Conservation (phyloP, 495 filamentous ascomycete genomes). For the Talaromyces proteolyticus region DNA sequence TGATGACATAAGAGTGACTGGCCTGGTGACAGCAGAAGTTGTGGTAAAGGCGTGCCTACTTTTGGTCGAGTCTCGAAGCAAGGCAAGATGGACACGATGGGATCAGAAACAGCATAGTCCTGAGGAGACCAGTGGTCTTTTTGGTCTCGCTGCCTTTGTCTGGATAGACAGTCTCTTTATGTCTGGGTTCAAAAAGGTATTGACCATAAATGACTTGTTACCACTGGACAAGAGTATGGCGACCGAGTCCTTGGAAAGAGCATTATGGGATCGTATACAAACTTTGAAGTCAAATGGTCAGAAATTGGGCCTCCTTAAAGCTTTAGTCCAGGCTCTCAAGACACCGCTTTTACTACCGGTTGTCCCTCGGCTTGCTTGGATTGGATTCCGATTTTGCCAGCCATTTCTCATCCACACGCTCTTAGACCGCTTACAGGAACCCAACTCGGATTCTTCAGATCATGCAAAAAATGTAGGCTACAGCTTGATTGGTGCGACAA, state of each 20-base stretch:
- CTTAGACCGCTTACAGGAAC: constrained; percentile 37
- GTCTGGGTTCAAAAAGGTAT: constrained; percentile 27
- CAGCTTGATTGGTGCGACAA: constrained; percentile 46
- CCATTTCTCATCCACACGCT: constrained; percentile 55
- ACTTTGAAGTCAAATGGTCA: constrained; percentile 11
- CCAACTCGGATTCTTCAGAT: constrained; percentile 24
- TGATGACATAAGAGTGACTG: constrained; percentile 26
- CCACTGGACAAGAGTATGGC: constrained; percentile 1
- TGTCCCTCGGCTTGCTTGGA: constrained; percentile 45
- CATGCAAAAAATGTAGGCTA: constrained; percentile 44
- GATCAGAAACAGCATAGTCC: constrained; percentile 42
- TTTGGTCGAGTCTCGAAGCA: constrained; percentile 48
- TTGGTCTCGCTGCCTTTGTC: constrained; percentile 43
- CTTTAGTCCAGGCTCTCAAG: constrained; percentile 39
- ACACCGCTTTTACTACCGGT: constrained; percentile 39
- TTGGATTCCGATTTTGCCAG: constrained; percentile 58
- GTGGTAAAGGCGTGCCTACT: constrained; percentile 41
- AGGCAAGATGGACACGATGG: constrained; percentile 38
- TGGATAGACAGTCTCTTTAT: constrained; percentile 55
- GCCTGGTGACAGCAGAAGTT: constrained; percentile 40
- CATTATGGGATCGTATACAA: background rate
- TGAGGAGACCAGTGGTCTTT: constrained; percentile 53
- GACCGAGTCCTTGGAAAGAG: background rate
- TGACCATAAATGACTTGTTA: constrained; percentile 31
- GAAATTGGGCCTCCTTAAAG: constrained; percentile 35